Evolutionary conservation across 2,329 filamentous ascomycete genomes (phyloP).

Genomic region (Tothia fuscella): DNA sequence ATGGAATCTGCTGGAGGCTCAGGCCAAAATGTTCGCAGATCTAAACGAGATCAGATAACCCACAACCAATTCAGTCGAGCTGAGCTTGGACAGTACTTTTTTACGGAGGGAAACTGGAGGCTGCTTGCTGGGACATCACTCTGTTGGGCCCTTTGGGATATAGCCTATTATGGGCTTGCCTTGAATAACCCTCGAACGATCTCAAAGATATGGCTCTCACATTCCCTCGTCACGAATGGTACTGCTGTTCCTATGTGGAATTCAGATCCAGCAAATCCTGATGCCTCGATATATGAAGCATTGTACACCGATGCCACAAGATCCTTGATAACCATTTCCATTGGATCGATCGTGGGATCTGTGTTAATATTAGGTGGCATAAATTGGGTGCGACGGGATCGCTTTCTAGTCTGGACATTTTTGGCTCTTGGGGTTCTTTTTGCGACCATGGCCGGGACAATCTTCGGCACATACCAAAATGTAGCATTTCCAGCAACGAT

Average conservation of each 20-base stretch:
- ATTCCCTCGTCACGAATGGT: conserved; percentile 6
- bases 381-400: conserved; percentile 16
- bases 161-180: conserved; percentile 24
- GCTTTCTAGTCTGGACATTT: conserved; percentile 16
- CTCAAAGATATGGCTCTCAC: conserved; percentile 20
- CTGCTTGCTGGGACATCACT: conserved; percentile 24
- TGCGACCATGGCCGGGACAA: not conserved
- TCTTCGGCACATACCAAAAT: not conserved
- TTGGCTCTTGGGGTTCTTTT: not conserved
- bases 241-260: not conserved
- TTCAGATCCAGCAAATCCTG: not conserved
- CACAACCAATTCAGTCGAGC: conserved; percentile 19
- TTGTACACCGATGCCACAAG: not conserved
- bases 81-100: conserved; percentile 23
- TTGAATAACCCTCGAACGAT: conserved; percentile 25
- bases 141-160: conserved; percentile 24
- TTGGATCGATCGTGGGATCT: not conserved
- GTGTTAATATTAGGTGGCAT: not conserved
- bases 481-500: not conserved
- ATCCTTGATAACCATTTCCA: not conserved
- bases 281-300: not conserved
- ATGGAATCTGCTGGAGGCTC: too few species aligned
- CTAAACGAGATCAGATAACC: too few species aligned
- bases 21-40: too few species aligned
- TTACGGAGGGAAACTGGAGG: conserved; percentile 24